Evolutionary conservation across 2,329 filamentous ascomycete genomes (phyloP), one percentile per base, ranked within the genome.

Genomic region (Xylaria sp.): DNA sequence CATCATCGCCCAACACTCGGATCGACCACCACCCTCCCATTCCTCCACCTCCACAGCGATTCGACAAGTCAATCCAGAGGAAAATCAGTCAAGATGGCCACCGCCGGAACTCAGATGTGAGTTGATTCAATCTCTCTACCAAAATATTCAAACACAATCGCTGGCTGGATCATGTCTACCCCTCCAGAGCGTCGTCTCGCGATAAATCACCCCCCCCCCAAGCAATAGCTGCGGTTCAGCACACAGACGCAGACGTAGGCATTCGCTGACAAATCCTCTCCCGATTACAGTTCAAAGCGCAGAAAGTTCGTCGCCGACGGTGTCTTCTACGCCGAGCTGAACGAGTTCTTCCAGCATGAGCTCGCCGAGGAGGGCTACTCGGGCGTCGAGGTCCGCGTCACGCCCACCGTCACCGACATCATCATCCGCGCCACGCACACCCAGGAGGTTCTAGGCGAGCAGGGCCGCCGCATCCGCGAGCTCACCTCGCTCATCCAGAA

Each of bases 301-400:
- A 93, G 92, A 90, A 95, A 95, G 91, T 95, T 94, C 88, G 92
- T 95, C 83, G 93, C 92, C 78, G 96, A 99, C 86, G 96, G 96
- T 91, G 96, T 99, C 82, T 99, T 99, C 93, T 99, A 98, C 87
- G 96, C 96, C 89, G 96, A 99, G 88, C 89, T 99, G 86, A 99
- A 99, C 92, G 96, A 99, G 89, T 99, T 99, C 92, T 99, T 99
- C 93, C 96, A 98, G 91, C 95, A 96, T 85, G 96, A 99, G 88
- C 90, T 99, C 83, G 96, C 96, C 83, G 96, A 99, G 91, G 97
- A 99, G 89, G 96, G 96, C 80, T 99, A 99, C 91, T 99, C 96
- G 67, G 96, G 96, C 84, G 96, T 99, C 84, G 97, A 99, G 89
- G 96, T 99, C 88, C 93, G 97, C 89, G 96, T 99, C 80, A 99